These are phyloP conservation scores for Persicaria tinctoria DNA, from an alignment of 148 eudicot genomes.

Conservation along the genomic window DNA sequence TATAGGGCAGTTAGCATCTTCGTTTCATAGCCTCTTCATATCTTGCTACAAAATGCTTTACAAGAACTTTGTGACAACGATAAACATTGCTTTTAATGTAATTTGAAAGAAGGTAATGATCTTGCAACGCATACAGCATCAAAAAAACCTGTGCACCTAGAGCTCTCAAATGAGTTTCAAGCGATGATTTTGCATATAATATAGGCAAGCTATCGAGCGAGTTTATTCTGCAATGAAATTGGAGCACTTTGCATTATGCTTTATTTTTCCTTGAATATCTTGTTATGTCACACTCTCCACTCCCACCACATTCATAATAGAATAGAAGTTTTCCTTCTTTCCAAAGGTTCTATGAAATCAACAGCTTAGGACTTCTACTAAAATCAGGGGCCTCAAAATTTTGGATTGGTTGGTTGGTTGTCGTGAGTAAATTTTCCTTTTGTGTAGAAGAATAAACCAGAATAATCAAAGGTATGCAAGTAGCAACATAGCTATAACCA, in stretches of 20 bases:
- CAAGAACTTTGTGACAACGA: not conserved
- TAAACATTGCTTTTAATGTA: not conserved
- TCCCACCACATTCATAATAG: not conserved
- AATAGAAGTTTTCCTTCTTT: not conserved
- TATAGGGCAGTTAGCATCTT: not conserved
- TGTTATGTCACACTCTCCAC: not conserved
- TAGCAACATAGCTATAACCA: not conserved
- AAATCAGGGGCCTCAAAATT: too few species aligned
- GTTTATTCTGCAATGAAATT: not conserved
- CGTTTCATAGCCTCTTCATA: not conserved
- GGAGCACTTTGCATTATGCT: not conserved
- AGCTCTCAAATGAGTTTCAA: not conserved
- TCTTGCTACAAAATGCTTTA: not conserved
- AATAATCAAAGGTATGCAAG: not conserved
- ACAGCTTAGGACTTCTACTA: not conserved
- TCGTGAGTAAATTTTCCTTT: not conserved
- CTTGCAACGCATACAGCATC: not conserved
- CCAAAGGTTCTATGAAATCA: not conserved
- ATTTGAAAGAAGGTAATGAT: not conserved
- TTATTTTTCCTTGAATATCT: not conserved
- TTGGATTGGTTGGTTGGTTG: not conserved
- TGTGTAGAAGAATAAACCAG: not conserved
- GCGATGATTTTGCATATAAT: too few species aligned
- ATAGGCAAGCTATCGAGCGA: not conserved
- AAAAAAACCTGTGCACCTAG: not conserved